A percentile compares a stretch with the other conserved stretches of the same genome.
phyloP scores from a whole-genome alignment of 345 rosid species.

The Citrus medica region DNA sequence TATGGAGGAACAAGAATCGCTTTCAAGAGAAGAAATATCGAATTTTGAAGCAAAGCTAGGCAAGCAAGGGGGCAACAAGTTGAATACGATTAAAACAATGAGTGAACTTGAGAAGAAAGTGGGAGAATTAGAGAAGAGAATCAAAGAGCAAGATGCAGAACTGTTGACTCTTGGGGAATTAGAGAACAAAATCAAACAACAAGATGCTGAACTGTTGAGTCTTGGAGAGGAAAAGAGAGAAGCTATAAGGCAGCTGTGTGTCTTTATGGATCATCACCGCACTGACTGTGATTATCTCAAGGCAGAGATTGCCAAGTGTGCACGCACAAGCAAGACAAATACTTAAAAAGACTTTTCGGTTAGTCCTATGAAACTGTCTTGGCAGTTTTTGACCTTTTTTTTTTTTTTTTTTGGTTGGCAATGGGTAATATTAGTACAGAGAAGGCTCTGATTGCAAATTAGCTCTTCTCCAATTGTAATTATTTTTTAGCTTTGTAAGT shows the following conservation, averaged over 20 bases:
- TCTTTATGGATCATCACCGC: slow-evolving; percentile 74
- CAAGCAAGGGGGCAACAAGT: slow-evolving; percentile 40
- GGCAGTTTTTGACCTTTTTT: neutral
- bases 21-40: slow-evolving; percentile 37
- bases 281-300: slow-evolving; percentile 49
- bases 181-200: slow-evolving; percentile 39
- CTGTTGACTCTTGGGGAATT: slow-evolving; percentile 48
- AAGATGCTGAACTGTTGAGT: slow-evolving; percentile 39
- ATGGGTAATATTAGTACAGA: neutral
- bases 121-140: slow-evolving; percentile 40
- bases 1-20: slow-evolving; percentile 34
- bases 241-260: slow-evolving; percentile 67
- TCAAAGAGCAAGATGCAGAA: slow-evolving; percentile 42
- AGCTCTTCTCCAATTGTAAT: neutral
- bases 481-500: no score
- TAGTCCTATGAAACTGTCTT: neutral
- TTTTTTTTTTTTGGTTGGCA: neutral
- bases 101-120: slow-evolving; percentile 33
- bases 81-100: slow-evolving; percentile 24
- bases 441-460: neutral
- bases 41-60: slow-evolving; percentile 38
- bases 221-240: slow-evolving; percentile 79
- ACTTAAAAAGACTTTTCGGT: slow-evolving; percentile 8
- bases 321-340: slow-evolving; percentile 21
- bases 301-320: slow-evolving; percentile 40